Conservation (phyloP, 1,139 yeast genomes). For the Geotrichum australiense region DNA sequence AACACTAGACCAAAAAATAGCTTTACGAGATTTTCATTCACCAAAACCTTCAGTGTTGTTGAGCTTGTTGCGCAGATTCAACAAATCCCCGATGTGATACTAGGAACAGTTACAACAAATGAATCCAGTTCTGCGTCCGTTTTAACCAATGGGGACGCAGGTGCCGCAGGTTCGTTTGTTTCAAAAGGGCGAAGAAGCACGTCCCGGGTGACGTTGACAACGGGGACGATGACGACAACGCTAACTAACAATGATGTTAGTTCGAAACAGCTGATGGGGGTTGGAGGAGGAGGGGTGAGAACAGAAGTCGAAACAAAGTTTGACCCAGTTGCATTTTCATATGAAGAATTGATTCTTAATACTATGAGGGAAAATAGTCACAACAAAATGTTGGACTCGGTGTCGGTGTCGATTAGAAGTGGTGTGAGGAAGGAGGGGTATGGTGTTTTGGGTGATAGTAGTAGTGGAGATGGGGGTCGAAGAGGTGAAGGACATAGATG, state of each 20-base stretch:
- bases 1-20: conserved; percentile 1
- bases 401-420: background rate
- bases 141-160: too few species aligned
- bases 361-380: conserved; percentile 5
- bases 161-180: too few species aligned
- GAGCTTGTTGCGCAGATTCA: conserved; percentile 10
- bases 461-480: background rate
- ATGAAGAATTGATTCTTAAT: conserved; percentile 14
- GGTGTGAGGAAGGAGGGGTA: background rate
- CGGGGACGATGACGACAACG: background rate
- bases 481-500: background rate
- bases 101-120: conserved; percentile 2
- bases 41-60: conserved; percentile 14
- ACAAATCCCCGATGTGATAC: conserved; percentile 8
- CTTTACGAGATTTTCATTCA: conserved; percentile 16
- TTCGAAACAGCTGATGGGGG: background rate
- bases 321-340: conserved; percentile 15
- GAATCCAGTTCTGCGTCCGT: too few species aligned
- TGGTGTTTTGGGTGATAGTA: too few species aligned
- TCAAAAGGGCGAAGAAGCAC: too few species aligned
- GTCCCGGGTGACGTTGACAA: too few species aligned
- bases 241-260: background rate
- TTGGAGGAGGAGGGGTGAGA: background rate
- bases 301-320: conserved; percentile 1
- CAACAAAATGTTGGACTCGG: too few species aligned